Conservation (phyloP, 1,284 basidiomycete species). For the Exobasidium rhododendri region DNA sequence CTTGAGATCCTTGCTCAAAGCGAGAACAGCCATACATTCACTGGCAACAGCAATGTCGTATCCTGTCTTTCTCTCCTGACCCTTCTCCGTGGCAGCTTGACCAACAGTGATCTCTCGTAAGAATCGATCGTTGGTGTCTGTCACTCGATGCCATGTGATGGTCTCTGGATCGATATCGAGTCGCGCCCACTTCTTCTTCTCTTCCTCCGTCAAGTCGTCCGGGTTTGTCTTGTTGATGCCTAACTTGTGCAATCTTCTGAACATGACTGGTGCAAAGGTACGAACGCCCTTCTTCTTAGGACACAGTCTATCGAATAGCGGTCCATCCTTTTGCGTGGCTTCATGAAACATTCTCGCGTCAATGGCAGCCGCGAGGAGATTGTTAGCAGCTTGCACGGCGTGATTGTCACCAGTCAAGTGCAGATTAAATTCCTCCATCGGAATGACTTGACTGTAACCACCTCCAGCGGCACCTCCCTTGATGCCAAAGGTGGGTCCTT, state of each 20-base stretch:
- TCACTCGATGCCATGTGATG: conserved; percentile 93
- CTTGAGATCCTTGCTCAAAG: conserved; percentile 77
- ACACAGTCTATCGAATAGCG: conserved; percentile 85
- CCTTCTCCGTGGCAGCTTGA: conserved; percentile 83
- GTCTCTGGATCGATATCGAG: conserved; percentile 87
- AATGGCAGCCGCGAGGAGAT: conserved; percentile 89
- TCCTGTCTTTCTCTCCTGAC: conserved; percentile 79
- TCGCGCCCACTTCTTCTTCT: conserved; percentile 82
- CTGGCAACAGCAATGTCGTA: conserved; percentile 97
- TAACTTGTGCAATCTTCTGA: conserved; percentile 89
- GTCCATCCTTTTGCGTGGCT: conserved; percentile 90
- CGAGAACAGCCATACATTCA: conserved; percentile 97
- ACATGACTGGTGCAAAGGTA: conserved; percentile 91
- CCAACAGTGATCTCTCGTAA: conserved; percentile 91
- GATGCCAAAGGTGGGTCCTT: conserved; percentile 98
- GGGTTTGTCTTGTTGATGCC: conserved; percentile 94
- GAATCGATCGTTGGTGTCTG: conserved; percentile 96
- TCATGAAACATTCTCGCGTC: conserved; percentile 99
- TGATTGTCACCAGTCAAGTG: conserved; percentile 98
- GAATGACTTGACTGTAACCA: conserved; percentile 97
- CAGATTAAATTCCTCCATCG: conserved; percentile 97
- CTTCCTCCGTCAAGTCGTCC: conserved; percentile 85
- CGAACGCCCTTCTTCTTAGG: conserved; percentile 91
- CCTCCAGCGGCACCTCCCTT: conserved; percentile 98
- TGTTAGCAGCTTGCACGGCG: conserved; percentile 95